phyloP scores from a whole-genome alignment of 129 eudicot genomes.

The Flaveria linearis region DNA sequence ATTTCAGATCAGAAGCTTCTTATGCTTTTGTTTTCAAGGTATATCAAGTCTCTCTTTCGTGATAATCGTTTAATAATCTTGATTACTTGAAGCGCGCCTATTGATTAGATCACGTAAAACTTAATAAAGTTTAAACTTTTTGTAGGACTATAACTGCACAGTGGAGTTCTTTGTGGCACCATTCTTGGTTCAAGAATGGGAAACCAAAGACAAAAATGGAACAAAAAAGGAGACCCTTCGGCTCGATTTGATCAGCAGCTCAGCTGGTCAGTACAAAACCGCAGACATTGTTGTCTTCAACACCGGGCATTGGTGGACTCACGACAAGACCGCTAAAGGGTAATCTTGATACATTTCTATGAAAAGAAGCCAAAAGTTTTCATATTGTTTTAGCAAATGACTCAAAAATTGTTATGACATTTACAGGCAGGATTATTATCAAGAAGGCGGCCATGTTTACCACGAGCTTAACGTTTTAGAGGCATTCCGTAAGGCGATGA shows the following conservation, averaged over 20 bases:
- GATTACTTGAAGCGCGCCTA: background rate
- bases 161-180: constrained; percentile 63
- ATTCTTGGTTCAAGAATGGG: constrained; percentile 68
- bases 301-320: constrained; percentile 82
- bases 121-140: background rate
- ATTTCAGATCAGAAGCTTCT: constrained; percentile 69
- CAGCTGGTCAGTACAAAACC: constrained; percentile 49
- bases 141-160: constrained; percentile 54
- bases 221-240: constrained; percentile 51
- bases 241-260: constrained; percentile 54
- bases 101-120: background rate
- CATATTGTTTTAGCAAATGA: background rate
- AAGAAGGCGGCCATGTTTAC: constrained; percentile 70
- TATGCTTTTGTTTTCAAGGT: constrained; percentile 74
- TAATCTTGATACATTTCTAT: constrained; percentile 12
- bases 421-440: constrained; percentile 62
- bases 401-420: constrained; percentile 12
- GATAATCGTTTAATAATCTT: background rate
- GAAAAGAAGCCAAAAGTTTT: background rate
- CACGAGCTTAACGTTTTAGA: constrained; percentile 61
- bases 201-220: constrained; percentile 45
- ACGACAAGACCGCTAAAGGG: constrained; percentile 63
- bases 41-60: constrained; percentile 26
- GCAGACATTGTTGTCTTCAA: constrained; percentile 61
- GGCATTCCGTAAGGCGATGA: constrained; percentile 83